A percentile compares a stretch with the other conserved stretches of the same genome.
Evolutionary conservation across 2,329 filamentous ascomycete genomes (phyloP).

Genomic region (Aschersonia sp.): DNA sequence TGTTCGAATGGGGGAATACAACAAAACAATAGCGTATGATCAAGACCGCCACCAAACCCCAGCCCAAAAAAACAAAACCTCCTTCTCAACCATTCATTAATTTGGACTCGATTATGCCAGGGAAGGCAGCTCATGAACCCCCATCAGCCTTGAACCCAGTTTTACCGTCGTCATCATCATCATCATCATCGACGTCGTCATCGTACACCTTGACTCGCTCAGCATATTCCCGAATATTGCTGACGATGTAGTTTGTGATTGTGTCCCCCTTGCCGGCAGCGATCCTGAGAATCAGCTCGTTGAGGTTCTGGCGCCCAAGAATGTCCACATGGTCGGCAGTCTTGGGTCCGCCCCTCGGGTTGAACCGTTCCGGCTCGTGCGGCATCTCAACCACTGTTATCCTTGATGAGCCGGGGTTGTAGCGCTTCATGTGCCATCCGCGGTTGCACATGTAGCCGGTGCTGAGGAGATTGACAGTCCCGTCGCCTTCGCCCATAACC

Average conservation of each 20-base stretch:
- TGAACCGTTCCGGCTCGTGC: constrained; percentile 88
- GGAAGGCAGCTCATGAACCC: not conserved
- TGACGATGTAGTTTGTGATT: constrained; percentile 65
- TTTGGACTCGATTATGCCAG: no score
- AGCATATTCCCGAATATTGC: constrained; percentile 70
- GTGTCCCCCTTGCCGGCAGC: constrained; percentile 72
- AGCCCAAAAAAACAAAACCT: no score
- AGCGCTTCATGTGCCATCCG: constrained; percentile 86
- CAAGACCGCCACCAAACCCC: no score
- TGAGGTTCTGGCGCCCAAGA: constrained; percentile 72
- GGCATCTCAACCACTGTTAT: constrained; percentile 90
- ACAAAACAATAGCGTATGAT: no score
- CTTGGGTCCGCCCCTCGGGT: constrained; percentile 56
- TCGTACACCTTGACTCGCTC: constrained; percentile 73
- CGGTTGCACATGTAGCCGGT: constrained; percentile 94
- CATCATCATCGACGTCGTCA: constrained; percentile 22
- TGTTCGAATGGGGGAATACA: no score
- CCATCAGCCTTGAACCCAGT: not conserved
- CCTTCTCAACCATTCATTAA: no score
- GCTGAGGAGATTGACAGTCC: constrained; percentile 85
- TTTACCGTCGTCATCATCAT: not conserved
- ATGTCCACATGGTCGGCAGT: constrained; percentile 94
- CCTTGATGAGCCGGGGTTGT: constrained; percentile 73
- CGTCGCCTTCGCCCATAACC: constrained; percentile 90
- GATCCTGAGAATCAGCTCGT: constrained; percentile 77